Evolutionary conservation across 2,329 filamentous ascomycete genomes (phyloP).

Genomic region (Akanthomyces muscarius): DNA sequence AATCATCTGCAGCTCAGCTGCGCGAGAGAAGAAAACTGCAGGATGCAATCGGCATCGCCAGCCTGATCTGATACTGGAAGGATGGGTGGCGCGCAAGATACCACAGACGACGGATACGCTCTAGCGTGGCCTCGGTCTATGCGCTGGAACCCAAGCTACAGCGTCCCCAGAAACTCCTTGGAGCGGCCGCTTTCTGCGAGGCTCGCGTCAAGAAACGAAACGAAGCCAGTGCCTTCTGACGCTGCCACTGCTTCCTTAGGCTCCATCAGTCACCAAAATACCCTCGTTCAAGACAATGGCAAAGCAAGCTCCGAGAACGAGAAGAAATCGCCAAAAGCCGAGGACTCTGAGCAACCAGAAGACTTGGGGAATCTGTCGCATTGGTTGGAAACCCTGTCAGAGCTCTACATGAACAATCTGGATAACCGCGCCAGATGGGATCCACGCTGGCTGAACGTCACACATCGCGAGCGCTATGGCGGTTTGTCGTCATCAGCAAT

Average conservation of each 20-base stretch:
- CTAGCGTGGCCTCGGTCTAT: constrained; percentile 22
- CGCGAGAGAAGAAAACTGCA: neutral
- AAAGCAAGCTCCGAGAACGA: neutral
- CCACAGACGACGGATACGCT: constrained; percentile 18
- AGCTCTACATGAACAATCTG: constrained; percentile 30
- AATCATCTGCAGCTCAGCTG: neutral
- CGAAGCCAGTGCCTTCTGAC: constrained; percentile 8
- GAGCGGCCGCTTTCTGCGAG: constrained; percentile 12
- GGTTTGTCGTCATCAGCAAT: constrained; percentile 21
- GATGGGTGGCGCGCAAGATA: neutral
- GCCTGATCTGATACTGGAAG: neutral
- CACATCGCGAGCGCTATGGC: constrained; percentile 24
- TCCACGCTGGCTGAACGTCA: constrained; percentile 26
- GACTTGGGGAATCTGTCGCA: constrained; percentile 26
- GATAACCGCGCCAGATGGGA: constrained; percentile 27
- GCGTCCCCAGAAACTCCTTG: constrained; percentile 23
- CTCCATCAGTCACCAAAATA: constrained; percentile 1
- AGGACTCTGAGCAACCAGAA: constrained; percentile 17
- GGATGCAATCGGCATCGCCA: neutral
- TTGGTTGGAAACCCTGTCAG: constrained; percentile 29
- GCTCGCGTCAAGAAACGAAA: neutral
- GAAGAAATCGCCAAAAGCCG: neutral
- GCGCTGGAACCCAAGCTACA: constrained; percentile 28
- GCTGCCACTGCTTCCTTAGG: neutral
- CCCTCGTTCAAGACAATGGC: constrained; percentile 16